Evolutionary conservation across 257 asterid genomes (phyloP), one percentile per base, ranked within the genome.

Genomic region (Nicotiana tomentosiformis): DNA sequence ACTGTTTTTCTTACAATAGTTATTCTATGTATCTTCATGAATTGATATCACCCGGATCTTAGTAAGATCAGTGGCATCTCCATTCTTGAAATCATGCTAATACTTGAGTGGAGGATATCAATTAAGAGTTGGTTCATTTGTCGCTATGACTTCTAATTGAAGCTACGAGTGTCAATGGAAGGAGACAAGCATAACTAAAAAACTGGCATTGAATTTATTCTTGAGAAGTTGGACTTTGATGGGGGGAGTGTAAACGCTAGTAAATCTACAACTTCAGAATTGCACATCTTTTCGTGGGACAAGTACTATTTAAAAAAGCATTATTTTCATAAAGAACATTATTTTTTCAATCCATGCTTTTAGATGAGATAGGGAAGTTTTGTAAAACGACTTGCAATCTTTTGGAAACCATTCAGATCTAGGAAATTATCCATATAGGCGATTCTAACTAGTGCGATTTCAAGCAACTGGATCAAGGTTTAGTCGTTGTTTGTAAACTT

Each of bases 141-240:
- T 61, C 14, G 15, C 12, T 49, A 74, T 74, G 37, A 61, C 79
- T 23, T 74, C 62, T 49, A 49, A 49, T 23, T 49, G 80, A 74
- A 49, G 1, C 23, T 49, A 7, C 17, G 80, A 14, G 80, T 46
- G 62, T 49, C 58, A 43, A n/a, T 20, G 26, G 78, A 43, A 53
- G 58, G 58, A 15, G 18, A 14, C 46, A 49, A 49, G 26, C 15
- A 14, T 33, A 49, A 18, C 16, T 74, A 15, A 46, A 74, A 49
- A 2, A 43, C 32, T 70, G 78, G 37, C 39, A 7, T 26, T 74
- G 80, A 8, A 26, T 74, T 53, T 56, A 49, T 74, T 74, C 79
- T 74, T 74, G 79, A 46, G 79, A 74, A 49, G 62, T 74, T 72
- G 79, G 39, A 74, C 79, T 37, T 46, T 51, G 39, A 49, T 74